Base-by-base conservation (phyloP, 306 rosid species). In the Purshia tridentata region DNA sequence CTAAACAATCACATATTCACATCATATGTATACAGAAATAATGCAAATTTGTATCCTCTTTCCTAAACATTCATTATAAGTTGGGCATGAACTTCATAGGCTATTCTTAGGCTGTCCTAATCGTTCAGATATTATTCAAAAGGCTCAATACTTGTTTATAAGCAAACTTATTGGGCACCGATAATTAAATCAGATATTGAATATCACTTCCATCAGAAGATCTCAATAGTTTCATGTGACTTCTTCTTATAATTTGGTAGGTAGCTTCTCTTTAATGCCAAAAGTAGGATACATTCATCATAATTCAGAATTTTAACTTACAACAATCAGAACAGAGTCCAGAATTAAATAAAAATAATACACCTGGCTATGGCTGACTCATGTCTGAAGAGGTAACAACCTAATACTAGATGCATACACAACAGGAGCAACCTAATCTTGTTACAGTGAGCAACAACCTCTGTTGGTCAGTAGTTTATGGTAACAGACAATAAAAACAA, bases 401-500 rank as follows among this genome's bases (percentile, higher is more conserved):
- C 74, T n/a, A 39, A 19, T 7, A 37, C 64, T 18, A 41, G 52
- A 70, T 54, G 9, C 20, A 2, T 39, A 46, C 8, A 5, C n/a
- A 11, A 6, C 9, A 23, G 20, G 65, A 18, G 19, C 13, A 58
- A 13, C 2, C 35, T 29, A 29, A 29, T 29, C 35, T 23, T 29
- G 35, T 57, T 71, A 44, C 74, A 2, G 22, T 12, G 48, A 71
- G 61, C 53, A 58, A 15, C 54, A 72, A 23, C 40, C 41, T 65
- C 42, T 7, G 59, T 14, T 4, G n/a, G 18, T 18, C 13, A 4
- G 49, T 57, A 4, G 55, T 57, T 41, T 52, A 39, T 19, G 29
- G 54, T 41, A 4, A 62, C 37, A 49, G 8, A 41, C 5, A 44
- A 37, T 39, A 49, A 58, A 18, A 40, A 20, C 3, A 51, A 69